Evolutionary conservation across 139 green algal genomes (phyloP).

Genomic region (Closterium sp.): DNA sequence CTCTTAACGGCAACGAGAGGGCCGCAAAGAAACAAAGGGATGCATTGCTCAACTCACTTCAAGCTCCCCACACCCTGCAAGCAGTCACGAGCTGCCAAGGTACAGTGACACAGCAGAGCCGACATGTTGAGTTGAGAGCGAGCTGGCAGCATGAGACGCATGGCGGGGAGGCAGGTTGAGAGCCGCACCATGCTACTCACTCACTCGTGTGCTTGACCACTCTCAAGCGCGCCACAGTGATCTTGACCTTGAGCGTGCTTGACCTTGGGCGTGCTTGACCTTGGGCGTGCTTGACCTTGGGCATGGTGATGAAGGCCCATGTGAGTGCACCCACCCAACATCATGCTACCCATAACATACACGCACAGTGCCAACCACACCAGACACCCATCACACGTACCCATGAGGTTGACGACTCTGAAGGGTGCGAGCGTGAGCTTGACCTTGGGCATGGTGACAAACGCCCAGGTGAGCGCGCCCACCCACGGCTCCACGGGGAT

Average conservation of each 20-base stretch:
- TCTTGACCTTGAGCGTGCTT: too few species aligned
- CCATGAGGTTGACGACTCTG: slow-evolving; percentile 89
- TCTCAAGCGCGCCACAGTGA: too few species aligned
- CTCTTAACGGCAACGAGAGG: too few species aligned
- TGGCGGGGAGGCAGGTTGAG: too few species aligned
- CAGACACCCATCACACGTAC: slow-evolving; percentile 80
- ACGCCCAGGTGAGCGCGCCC: slow-evolving; percentile 83
- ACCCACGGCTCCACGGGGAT: slow-evolving; percentile 89
- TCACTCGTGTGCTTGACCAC: too few species aligned
- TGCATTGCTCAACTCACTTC: background rate
- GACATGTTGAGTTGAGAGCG: too few species aligned
- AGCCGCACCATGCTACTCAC: too few species aligned
- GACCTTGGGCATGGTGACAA: slow-evolving; percentile 83
- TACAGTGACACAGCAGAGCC: background rate
- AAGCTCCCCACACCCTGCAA: too few species aligned
- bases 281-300: slow-evolving; percentile 82
- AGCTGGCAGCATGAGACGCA: too few species aligned
- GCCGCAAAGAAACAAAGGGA: background rate
- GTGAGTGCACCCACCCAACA: slow-evolving; percentile 85
- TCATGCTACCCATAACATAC: too few species aligned
- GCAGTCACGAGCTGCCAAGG: background rate
- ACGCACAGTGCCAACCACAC: slow-evolving; percentile 7
- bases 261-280: too few species aligned
- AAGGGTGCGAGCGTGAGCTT: slow-evolving; percentile 89
- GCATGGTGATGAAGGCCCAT: slow-evolving; percentile 82